Conservation (phyloP, 106 monocot genomes). For the Acorus calamus region DNA sequence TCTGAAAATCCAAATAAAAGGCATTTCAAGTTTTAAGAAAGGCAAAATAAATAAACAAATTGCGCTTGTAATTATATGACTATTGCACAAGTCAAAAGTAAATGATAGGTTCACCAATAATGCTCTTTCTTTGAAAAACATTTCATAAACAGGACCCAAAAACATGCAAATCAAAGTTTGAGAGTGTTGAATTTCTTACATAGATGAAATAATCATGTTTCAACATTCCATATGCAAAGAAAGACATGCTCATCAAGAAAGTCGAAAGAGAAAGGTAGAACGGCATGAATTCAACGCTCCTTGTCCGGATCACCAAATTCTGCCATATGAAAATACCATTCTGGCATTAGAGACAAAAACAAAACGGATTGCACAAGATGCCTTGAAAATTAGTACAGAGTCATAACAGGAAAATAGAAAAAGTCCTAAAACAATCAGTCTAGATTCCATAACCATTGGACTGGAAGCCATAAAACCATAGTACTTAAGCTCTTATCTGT, state of each 20-base stretch:
- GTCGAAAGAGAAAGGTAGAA: constrained; percentile 65
- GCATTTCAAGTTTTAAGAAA: neutral
- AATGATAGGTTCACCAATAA: too few species aligned
- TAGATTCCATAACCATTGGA: neutral
- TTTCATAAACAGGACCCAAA: too few species aligned
- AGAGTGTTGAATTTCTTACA: constrained; percentile 25
- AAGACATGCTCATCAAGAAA: constrained; percentile 71
- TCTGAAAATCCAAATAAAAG: constrained; percentile 23
- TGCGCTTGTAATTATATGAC: too few species aligned
- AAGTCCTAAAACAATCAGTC: too few species aligned
- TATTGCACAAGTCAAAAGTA: too few species aligned
- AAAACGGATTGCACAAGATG: too few species aligned
- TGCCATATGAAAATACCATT: constrained; percentile 5
- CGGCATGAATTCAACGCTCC: constrained; percentile 81
- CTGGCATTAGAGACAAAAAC: too few species aligned
- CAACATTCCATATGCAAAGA: constrained; percentile 68
- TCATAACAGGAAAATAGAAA: too few species aligned
- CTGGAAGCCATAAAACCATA: neutral
- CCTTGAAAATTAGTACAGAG: too few species aligned
- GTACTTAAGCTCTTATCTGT: too few species aligned
- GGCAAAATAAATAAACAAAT: neutral
- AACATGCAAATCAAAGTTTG: too few species aligned
- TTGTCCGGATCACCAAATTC: constrained; percentile 68
- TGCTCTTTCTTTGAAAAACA: too few species aligned
- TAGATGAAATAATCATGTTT: constrained; percentile 66